Evolutionary conservation across 768 basidiomycete species (phyloP), one percentile per base, ranked within the genome.

Genomic region (Phaffia tasmanica): DNA sequence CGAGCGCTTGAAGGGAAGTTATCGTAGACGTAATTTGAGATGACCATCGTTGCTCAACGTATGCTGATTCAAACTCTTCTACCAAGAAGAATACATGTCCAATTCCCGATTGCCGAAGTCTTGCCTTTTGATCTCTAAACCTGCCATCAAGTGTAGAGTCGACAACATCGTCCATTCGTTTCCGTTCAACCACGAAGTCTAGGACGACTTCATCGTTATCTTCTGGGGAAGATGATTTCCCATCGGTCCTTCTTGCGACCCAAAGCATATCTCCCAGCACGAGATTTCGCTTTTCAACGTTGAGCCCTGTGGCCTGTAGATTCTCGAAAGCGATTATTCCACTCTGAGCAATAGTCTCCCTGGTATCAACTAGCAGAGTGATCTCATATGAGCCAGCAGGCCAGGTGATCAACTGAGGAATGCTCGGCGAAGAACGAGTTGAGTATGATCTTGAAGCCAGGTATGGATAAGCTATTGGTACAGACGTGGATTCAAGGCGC

Each of bases 111-210:
- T 42, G 35, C 4, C 35, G 35, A 42, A 42, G 35, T 42, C 35
- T 42, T 11, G 35, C 76, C 71, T 78, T 76, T 70, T 80, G 76
- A 64, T 75, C 75, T 48, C 70, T 68, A 60, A 77, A 77, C 53
- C 78, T 65, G 14, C 76, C 77, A 62, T 79, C 79, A 48, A 68
- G 70, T 63, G 79, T 76, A 54, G 75, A 76, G 16, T n/a, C 49
- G 27, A 75, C 73, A 50, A 79, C 59, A 71, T 80, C 79, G 60
- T 79, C 79, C 32, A 79, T 62, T 50, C 78, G 54, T 70, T 80
- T 80, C 62, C 79, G 68, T 74, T 80, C 79, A 14, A 77, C 75
- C 16, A 79, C 76, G 61, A 76, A 79, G 60, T 79, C 78, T 53
- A 80, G 65, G 14, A 79, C 79, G 65, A 75, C 75, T 60, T 79